phyloP scores from a whole-genome alignment of 352 stramenopile species.

The Globisporangium paroecandrum region DNA sequence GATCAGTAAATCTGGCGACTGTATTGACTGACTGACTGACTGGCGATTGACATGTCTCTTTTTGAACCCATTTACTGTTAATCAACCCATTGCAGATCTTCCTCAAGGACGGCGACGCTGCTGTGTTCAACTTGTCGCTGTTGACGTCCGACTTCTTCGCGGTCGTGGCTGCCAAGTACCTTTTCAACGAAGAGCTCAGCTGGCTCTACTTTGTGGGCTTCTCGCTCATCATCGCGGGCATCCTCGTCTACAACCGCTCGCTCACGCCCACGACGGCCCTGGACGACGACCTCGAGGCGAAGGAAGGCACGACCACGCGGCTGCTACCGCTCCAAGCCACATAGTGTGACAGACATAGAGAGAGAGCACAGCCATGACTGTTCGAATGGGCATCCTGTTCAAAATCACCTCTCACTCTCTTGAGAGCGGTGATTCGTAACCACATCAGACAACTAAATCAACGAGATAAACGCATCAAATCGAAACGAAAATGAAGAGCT shows the following conservation, averaged over 20 bases:
- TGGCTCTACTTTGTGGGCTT: conserved; percentile 89
- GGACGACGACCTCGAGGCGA: conserved; percentile 29
- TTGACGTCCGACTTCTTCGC: conserved; percentile 96
- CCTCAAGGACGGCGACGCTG: conserved; percentile 87
- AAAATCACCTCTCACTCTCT: background rate
- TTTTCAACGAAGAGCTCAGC: conserved; percentile 79
- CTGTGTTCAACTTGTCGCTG: conserved; percentile 95
- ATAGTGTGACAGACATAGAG: background rate
- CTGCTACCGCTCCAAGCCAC: conserved; percentile 13
- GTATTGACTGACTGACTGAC: background rate
- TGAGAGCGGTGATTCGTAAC: background rate
- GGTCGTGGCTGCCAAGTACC: conserved; percentile 85
- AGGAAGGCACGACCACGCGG: conserved; percentile 25
- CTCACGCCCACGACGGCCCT: conserved; percentile 34
- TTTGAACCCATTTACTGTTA: conserved; percentile 3
- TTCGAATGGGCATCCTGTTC: background rate
- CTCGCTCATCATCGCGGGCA: conserved; percentile 64
- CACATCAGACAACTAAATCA: background rate
- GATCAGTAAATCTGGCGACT: background rate
- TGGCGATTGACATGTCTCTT: conserved; percentile 1
- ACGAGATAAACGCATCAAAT: background rate
- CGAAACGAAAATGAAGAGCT: background rate
- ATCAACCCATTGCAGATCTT: conserved; percentile 35
- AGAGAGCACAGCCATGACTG: background rate
- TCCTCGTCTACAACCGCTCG: conserved; percentile 74